Conservation (phyloP, 192 early-diverging fungal genomes). For the Linnemannia exigua region DNA sequence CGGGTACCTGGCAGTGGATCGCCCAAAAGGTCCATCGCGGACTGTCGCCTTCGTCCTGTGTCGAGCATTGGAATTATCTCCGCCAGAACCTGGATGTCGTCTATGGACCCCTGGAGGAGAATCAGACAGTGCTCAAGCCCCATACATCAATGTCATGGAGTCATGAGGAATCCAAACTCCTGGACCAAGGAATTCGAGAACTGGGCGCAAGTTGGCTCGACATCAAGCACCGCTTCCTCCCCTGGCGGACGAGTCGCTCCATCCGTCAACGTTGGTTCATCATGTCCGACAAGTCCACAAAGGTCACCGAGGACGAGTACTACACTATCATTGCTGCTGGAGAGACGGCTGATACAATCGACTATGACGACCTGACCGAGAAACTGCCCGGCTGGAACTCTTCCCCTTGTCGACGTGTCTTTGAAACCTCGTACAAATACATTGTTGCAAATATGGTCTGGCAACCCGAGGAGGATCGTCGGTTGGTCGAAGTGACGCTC, state of each 20-base stretch:
- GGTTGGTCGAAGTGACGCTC: conserved; percentile 20
- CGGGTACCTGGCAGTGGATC: conserved; percentile 25
- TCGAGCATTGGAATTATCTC: conserved; percentile 37
- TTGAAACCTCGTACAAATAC: conserved; percentile 43
- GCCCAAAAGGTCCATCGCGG: conserved; percentile 29
- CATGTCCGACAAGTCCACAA: conserved; percentile 33
- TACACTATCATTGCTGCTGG: conserved; percentile 38
- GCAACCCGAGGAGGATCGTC: conserved; percentile 27
- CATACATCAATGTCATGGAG: conserved; percentile 15
- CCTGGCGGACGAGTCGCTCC: conserved; percentile 22
- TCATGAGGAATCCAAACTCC: conserved; percentile 36
- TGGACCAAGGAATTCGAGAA: conserved; percentile 40
- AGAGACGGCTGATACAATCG: not conserved
- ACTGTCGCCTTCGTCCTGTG: conserved; percentile 1
- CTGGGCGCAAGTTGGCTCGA: conserved; percentile 22
- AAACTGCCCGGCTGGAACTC: conserved; percentile 39
- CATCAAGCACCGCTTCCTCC: conserved; percentile 24
- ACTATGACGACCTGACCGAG: conserved; percentile 15
- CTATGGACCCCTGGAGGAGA: conserved; percentile 19
- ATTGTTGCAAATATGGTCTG: conserved; percentile 20
- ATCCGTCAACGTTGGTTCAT: conserved; percentile 42
- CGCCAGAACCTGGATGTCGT: conserved; percentile 29
- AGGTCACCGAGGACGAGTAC: conserved; percentile 37
- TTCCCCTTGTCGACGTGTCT: conserved; percentile 32
- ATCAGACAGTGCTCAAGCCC: conserved; percentile 5